Conservation (phyloP, 1,284 basidiomycete genomes). For the Omphalotus olearius region DNA sequence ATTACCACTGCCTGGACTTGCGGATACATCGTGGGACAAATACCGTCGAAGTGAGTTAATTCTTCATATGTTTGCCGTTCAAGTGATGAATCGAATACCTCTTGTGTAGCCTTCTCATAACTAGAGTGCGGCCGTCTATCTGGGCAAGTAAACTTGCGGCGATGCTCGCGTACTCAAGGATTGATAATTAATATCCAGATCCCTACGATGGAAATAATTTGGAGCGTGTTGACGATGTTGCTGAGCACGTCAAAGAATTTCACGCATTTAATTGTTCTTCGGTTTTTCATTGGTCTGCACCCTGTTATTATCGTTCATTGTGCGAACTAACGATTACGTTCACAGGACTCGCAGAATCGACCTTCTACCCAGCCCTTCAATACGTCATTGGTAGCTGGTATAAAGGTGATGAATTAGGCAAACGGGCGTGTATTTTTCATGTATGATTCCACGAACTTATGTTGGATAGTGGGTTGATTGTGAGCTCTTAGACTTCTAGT, state of each 20-base stretch:
- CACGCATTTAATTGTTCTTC: constrained; percentile 25
- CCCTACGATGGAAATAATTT: constrained; percentile 34
- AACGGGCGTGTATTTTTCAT: constrained; percentile 38
- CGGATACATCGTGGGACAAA: constrained; percentile 38
- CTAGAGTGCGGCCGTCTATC: constrained; percentile 34
- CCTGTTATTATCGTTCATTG: not conserved
- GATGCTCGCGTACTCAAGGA: not conserved
- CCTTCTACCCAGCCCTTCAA: constrained; percentile 38
- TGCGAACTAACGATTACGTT: not conserved
- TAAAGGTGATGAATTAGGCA: constrained; percentile 35
- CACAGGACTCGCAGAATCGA: constrained; percentile 34
- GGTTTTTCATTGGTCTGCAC: constrained; percentile 33
- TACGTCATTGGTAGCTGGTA: constrained; percentile 42
- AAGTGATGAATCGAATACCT: not conserved
- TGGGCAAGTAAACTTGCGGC: constrained; percentile 25
- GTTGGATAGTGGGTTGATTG: constrained; percentile 10
- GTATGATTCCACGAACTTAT: constrained; percentile 18
- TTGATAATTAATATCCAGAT: constrained; percentile 19
- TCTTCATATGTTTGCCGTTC: not conserved
- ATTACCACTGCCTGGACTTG: constrained; percentile 40
- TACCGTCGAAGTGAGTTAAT: constrained; percentile 32
- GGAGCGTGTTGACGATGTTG: constrained; percentile 34
- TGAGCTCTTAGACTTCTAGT: constrained; percentile 28
- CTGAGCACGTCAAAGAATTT: constrained; percentile 33
- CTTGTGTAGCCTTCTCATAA: constrained; percentile 30